These are phyloP conservation scores for Alternaria ventricosa DNA, from an alignment of 2,329 filamentous ascomycete species.

Conservation along the genomic window DNA sequence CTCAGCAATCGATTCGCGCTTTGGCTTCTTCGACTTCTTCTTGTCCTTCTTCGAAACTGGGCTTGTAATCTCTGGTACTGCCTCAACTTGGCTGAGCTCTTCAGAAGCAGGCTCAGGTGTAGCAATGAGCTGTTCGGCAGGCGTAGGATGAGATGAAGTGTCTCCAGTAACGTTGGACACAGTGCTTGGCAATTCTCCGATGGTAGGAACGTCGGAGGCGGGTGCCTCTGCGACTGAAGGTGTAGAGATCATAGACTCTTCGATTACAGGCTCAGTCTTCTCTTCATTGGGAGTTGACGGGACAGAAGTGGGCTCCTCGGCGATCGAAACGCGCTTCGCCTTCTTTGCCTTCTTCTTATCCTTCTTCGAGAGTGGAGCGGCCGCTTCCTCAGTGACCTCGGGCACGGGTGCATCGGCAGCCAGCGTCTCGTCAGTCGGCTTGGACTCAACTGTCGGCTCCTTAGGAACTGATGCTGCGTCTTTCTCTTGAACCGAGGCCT, in stretches of 20 bases:
- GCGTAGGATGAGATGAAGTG: not conserved
- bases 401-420: not conserved
- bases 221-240: not conserved
- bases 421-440: not conserved
- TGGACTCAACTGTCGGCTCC: not conserved
- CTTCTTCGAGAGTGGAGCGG: slow-evolving; percentile 19
- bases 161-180: not conserved
- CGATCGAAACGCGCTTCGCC: slow-evolving; percentile 20
- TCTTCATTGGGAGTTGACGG: slow-evolving; percentile 9
- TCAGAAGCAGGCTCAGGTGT: not conserved
- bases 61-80: not conserved
- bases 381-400: not conserved
- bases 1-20: slow-evolving; percentile 25
- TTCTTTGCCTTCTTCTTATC: slow-evolving; percentile 31
- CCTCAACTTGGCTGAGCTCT: not conserved
- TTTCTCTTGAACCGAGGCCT: not conserved
- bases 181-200: not conserved
- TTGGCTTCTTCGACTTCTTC: slow-evolving; percentile 31
- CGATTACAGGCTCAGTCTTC: slow-evolving; percentile 4
- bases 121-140: not conserved
- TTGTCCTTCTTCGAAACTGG: slow-evolving; percentile 26
- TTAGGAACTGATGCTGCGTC: not conserved
- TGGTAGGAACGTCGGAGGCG: not conserved
- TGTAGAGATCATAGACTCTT: not conserved
- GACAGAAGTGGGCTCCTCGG: slow-evolving; percentile 6